phyloP scores from a whole-genome alignment of 345 rosid species.

The Lepidium sativum region DNA sequence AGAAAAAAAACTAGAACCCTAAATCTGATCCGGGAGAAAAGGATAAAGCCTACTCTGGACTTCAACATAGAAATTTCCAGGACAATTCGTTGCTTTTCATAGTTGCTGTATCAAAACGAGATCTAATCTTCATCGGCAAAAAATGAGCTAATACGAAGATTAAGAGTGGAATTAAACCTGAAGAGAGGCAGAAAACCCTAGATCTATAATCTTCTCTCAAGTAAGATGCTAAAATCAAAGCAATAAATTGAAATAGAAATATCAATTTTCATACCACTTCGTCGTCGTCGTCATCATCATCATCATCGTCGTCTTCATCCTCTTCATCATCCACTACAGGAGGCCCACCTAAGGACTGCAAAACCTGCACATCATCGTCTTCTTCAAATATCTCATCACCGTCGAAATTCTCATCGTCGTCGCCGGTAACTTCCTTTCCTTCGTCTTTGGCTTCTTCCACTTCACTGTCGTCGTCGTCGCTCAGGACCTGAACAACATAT shows the following conservation, averaged over 20 bases:
- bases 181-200: neutral
- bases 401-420: slow-evolving; percentile 36
- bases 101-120: neutral
- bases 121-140: neutral
- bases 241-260: neutral
- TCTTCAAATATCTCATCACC: slow-evolving; percentile 39
- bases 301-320: slow-evolving; percentile 31
- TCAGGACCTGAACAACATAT: slow-evolving; percentile 19
- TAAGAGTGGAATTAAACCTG: neutral
- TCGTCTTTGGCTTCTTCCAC: slow-evolving; percentile 38
- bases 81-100: neutral
- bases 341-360: neutral
- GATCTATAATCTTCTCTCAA: slow-evolving; percentile 1
- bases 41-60: neutral
- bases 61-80: neutral
- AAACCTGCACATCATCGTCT: slow-evolving; percentile 34
- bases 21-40: neutral
- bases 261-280: slow-evolving; percentile 30
- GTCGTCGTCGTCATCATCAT: slow-evolving; percentile 29
- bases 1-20: neutral
- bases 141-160: neutral
- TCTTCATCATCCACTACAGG: neutral
- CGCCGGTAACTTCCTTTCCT: slow-evolving; percentile 33
- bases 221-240: neutral
- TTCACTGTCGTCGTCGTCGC: slow-evolving; percentile 27